Percentiles rank a stretch among this genome's conserved stretches.
Evolutionary conservation across 176 grass and related monocot species (phyloP).

Genomic region (Musa troglodytarum): DNA sequence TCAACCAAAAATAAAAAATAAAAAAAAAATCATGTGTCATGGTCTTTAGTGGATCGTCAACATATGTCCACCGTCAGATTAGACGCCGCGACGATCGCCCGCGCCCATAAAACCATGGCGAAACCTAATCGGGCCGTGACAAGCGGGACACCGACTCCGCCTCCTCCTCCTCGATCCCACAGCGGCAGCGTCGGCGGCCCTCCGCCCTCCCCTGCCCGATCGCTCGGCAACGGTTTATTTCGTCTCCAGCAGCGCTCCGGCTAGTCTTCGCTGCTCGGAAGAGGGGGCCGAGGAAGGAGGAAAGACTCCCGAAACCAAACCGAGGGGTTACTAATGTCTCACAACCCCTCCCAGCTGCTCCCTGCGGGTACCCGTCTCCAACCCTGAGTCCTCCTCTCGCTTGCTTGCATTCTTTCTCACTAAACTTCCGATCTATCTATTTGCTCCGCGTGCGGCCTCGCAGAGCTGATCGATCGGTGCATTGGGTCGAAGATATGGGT

Average conservation of each 20-base stretch:
- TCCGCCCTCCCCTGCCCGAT: background rate
- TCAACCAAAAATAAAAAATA: no score
- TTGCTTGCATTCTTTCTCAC: background rate
- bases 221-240: background rate
- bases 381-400: background rate
- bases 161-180: background rate
- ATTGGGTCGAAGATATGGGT: slow-evolving; percentile 99
- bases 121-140: background rate
- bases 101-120: background rate
- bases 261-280: background rate
- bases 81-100: background rate
- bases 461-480: slow-evolving; percentile 94
- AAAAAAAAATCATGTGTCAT: no score
- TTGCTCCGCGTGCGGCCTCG: background rate
- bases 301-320: background rate
- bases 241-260: background rate
- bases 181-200: background rate
- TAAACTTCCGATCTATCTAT: background rate
- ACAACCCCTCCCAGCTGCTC: slow-evolving; percentile 93
- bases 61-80: background rate
- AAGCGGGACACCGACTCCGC: background rate
- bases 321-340: background rate
- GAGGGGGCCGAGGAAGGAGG: background rate
- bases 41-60: background rate
- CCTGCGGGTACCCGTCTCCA: slow-evolving; percentile 47